These are phyloP conservation scores for Xylariaceae sp. DNA, from an alignment of 2,329 filamentous ascomycete genomes.

Conservation along the genomic window DNA sequence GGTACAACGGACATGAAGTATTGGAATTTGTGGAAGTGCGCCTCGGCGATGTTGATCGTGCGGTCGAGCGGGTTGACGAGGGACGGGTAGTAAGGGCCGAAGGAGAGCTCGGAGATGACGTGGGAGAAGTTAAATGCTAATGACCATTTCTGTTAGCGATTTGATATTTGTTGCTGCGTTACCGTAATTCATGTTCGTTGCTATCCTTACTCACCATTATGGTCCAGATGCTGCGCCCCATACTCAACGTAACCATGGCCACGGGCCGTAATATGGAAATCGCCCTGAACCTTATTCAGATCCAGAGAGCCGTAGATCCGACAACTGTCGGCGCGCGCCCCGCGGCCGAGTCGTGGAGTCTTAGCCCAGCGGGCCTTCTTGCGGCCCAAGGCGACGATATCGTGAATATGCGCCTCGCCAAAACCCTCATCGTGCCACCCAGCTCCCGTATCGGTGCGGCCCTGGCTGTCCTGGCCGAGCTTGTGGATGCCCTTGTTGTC, in stretches of 20 bases:
- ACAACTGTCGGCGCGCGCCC: constrained; percentile 69
- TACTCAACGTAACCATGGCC: constrained; percentile 93
- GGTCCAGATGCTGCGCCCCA: constrained; percentile 76
- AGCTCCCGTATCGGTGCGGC: constrained; percentile 61
- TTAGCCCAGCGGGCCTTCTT: constrained; percentile 72
- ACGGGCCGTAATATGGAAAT: constrained; percentile 95
- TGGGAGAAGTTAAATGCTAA: constrained; percentile 97
- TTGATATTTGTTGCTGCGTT: not conserved
- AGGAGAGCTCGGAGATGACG: constrained; percentile 93
- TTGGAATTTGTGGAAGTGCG: constrained; percentile 94
- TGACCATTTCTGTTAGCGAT: constrained; percentile 31
- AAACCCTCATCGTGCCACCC: constrained; percentile 71
- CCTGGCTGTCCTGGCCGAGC: constrained; percentile 61
- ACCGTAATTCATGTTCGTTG: not conserved
- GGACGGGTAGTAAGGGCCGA: constrained; percentile 94
- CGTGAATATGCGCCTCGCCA: constrained; percentile 84
- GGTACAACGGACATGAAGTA: constrained; percentile 97
- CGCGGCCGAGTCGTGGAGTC: constrained; percentile 70
- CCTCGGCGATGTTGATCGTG: constrained; percentile 76
- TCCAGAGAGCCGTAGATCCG: constrained; percentile 89
- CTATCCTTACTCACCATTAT: constrained; percentile 64
- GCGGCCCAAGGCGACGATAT: constrained; percentile 77
- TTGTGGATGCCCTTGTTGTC: constrained; percentile 70
- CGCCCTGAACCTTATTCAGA: constrained; percentile 95
- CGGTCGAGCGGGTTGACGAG: constrained; percentile 93